Conservation (phyloP, 2,329 filamentous ascomycete genomes). For the Penicillium sp. region DNA sequence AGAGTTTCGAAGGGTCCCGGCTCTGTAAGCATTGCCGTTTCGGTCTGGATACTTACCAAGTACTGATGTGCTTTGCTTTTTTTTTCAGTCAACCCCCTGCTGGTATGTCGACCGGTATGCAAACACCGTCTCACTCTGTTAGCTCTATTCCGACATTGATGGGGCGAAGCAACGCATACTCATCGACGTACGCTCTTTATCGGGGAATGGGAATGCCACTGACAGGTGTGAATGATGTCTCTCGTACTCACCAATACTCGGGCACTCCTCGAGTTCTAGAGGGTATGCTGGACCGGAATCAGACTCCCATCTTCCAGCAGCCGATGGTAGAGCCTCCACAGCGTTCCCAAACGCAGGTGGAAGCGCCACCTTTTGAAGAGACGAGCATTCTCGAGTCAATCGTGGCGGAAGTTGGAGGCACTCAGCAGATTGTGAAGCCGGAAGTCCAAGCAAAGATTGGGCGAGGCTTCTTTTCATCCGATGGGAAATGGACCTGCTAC, state of each 20-base stretch:
- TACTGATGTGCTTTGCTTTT: slow-evolving; percentile 13
- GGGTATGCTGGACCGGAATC: slow-evolving; percentile 29
- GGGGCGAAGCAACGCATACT: slow-evolving; percentile 40
- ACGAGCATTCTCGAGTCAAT: slow-evolving; percentile 36
- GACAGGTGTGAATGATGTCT: slow-evolving; percentile 31
- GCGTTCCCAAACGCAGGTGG: slow-evolving; percentile 16
- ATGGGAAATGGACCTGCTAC: slow-evolving; percentile 88
- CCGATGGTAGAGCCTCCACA: slow-evolving; percentile 26
- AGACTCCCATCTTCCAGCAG: slow-evolving; percentile 31
- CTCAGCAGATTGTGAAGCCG: slow-evolving; percentile 54
- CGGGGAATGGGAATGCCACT: slow-evolving; percentile 31
- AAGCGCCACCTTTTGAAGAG: slow-evolving; percentile 44
- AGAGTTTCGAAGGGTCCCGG: slow-evolving; percentile 36
- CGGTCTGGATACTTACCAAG: not conserved
- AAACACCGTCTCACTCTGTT: slow-evolving; percentile 28
- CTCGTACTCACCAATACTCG: slow-evolving; percentile 33
- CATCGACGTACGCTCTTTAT: slow-evolving; percentile 32
- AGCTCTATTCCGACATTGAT: slow-evolving; percentile 29
- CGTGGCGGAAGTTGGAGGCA: slow-evolving; percentile 26
- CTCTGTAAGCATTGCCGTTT: slow-evolving; percentile 35
- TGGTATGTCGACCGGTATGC: slow-evolving; percentile 42
- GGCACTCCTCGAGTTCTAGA: slow-evolving; percentile 33
- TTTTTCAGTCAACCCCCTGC: slow-evolving; percentile 44
- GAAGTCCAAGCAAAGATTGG: slow-evolving; percentile 77
- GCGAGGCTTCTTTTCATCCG: slow-evolving; percentile 79